Percentiles rank a stretch among this genome's conserved stretches.
These are phyloP conservation scores for Venturia aucupariae DNA, from an alignment of 2,329 filamentous ascomycete species.

Conservation along the genomic window DNA sequence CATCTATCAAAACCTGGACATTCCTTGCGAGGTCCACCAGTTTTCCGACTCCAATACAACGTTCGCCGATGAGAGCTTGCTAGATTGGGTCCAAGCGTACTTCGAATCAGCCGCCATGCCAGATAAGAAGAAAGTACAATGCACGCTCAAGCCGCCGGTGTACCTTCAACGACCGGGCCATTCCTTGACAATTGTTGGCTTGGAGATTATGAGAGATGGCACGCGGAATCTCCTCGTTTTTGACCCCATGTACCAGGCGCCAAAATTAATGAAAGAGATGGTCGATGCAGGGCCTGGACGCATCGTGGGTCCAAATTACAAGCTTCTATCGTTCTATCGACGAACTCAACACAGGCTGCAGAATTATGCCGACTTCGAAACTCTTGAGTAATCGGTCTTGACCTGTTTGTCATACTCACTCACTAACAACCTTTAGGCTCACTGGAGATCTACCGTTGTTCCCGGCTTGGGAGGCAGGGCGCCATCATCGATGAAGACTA, in stretches of 20 bases:
- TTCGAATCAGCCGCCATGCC: slow-evolving; percentile 38
- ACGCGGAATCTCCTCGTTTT: slow-evolving; percentile 69
- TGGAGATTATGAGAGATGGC: slow-evolving; percentile 61
- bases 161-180: slow-evolving; percentile 90
- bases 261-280: slow-evolving; percentile 52
- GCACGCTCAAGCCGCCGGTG: slow-evolving; percentile 68
- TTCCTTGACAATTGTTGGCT: slow-evolving; percentile 80
- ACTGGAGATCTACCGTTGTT: slow-evolving; percentile 11
- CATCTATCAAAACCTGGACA: slow-evolving; percentile 59
- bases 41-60: slow-evolving; percentile 38
- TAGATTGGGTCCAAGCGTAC: slow-evolving; percentile 62
- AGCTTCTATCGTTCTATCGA: slow-evolving; percentile 53
- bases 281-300: slow-evolving; percentile 34
- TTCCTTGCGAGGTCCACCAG: slow-evolving; percentile 46
- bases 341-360: slow-evolving; percentile 58
- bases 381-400: slow-evolving; percentile 52
- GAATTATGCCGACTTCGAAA: slow-evolving; percentile 69
- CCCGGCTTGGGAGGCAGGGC: slow-evolving; percentile 15
- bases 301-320: slow-evolving; percentile 46
- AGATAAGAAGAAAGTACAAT: slow-evolving; percentile 44
- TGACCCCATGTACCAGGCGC: slow-evolving; percentile 73
- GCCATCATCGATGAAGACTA: slow-evolving; percentile 1
- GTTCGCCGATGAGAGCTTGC: slow-evolving; percentile 47
- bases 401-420: neutral
- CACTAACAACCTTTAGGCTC: neutral